These are phyloP conservation scores for Powellomyces hirtus DNA, from an alignment of 192 early-diverging fungal genomes.

Conservation along the genomic window DNA sequence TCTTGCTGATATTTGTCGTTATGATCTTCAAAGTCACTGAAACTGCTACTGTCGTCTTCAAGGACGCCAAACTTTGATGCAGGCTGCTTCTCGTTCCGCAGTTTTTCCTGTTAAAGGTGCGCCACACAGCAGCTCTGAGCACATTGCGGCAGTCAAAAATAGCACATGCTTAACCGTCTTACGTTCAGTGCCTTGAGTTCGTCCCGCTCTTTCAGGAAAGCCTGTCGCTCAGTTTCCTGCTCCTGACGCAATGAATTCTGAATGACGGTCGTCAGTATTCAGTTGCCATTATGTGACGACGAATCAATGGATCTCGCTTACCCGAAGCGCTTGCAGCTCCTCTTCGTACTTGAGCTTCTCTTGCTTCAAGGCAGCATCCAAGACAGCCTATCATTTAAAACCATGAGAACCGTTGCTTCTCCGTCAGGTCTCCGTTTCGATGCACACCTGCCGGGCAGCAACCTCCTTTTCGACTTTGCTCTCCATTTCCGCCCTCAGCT, in stretches of 20 bases:
- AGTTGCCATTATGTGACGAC: background rate
- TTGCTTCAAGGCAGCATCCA: slow-evolving; percentile 25
- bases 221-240: slow-evolving; percentile 9
- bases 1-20: slow-evolving; percentile 24
- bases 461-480: slow-evolving; percentile 34
- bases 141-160: background rate
- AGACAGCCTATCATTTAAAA: slow-evolving; percentile 19
- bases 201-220: slow-evolving; percentile 30
- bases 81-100: background rate
- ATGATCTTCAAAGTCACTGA: background rate
- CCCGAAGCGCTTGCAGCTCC: slow-evolving; percentile 28
- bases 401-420: too few relatives aligned
- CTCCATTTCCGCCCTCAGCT: slow-evolving; percentile 37
- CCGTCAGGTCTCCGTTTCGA: too few relatives aligned
- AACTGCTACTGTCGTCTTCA: slow-evolving; percentile 28
- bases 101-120: slow-evolving; percentile 20
- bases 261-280: background rate
- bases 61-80: slow-evolving; percentile 21
- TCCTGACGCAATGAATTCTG: slow-evolving; percentile 26
- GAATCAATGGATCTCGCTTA: background rate
- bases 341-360: slow-evolving; percentile 34
- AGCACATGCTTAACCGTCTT: too few relatives aligned
- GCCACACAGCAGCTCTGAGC: too few relatives aligned
- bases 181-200: slow-evolving; percentile 25
- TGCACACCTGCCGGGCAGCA: slow-evolving; percentile 2